These are phyloP conservation scores for Ophiostoma quercus DNA, from an alignment of 2,329 filamentous ascomycete genomes.

Conservation along the genomic window DNA sequence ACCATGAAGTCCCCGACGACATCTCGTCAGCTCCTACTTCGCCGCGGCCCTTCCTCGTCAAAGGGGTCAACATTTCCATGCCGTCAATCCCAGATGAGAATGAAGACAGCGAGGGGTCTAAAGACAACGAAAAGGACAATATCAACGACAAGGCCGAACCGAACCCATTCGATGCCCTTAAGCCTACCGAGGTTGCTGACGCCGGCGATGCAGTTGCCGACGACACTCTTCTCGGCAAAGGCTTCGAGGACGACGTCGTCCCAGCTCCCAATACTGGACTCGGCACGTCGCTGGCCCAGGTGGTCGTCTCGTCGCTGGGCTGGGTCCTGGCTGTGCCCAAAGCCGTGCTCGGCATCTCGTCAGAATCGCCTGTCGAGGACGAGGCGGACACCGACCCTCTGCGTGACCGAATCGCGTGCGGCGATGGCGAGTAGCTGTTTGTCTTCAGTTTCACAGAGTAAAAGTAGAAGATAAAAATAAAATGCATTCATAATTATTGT, in stretches of 20 bases:
- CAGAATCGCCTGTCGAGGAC: not conserved
- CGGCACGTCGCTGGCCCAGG: not conserved
- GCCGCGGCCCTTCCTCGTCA: not conserved
- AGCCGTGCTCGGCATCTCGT: not conserved
- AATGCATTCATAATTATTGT: not conserved
- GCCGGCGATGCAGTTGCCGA: not conserved
- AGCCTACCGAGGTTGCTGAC: not conserved
- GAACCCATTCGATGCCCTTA: not conserved
- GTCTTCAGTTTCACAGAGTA: not conserved
- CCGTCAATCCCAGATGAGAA: not conserved
- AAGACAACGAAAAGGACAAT: not conserved
- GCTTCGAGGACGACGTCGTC: not conserved
- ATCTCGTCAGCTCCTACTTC: not conserved
- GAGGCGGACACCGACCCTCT: not conserved
- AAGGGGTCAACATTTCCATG: conserved; percentile 4
- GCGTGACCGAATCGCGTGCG: not conserved
- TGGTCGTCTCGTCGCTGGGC: not conserved
- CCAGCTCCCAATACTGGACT: not conserved
- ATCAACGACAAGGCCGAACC: not conserved
- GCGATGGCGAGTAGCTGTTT: not conserved
- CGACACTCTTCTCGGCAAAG: not conserved
- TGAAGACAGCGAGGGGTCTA: not conserved
- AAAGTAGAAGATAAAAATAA: not conserved
- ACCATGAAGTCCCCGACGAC: not conserved
- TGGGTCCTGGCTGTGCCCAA: conserved; percentile 9